Base-by-base conservation (phyloP, 2,329 filamentous ascomycete species). In the Rhynchosporium secalis region DNA sequence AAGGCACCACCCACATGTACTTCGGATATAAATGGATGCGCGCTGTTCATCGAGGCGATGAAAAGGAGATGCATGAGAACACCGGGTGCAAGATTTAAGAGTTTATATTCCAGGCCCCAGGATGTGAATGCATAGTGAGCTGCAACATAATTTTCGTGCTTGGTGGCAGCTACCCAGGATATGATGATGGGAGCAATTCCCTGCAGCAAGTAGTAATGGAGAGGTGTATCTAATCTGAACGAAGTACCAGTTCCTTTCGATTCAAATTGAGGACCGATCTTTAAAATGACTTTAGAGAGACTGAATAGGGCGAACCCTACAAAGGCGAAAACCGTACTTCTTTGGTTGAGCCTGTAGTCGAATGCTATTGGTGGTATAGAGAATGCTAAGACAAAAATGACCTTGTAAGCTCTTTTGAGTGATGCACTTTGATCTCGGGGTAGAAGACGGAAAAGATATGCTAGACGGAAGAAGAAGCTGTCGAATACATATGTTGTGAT, bases 401-500 rank as follows among this genome's bases (percentile, higher is more conserved):
- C 62, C 40, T 62, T 64, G 38, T 66, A 65, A 9, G 68, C 41
- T n/a, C 54, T 61, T 13, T 51, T 13, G 29, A 56, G 58, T 4
- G 62, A 61, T 13, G 65, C 61, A 20, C 54, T 56, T 38, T 67
- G 62, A 15, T 67, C 63, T 36, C 58, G 51, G 4, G 63, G 62
- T 36, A 68, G 31, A 6, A 71, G 10, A 43, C 52, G 29, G 28
- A 68, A 36, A 43, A 47, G 20, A 43, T 65, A 64, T 58, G 67
- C 62, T 56, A 69, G 12, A 9, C 65, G 62, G 7, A 72, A 70
- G 1, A 70, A 38, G 2, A 72, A 47, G 56, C 68, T 69, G 45
- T 73, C 71, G 52, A 61, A 64, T 8, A 67, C 68, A 65, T 72
- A 72, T 58, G 70, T 70, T 10, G 71, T 58, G 31, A 73, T 67